Percentiles rank a stretch among this genome's conserved stretches.
These are phyloP conservation scores for Zea mays DNA, from an alignment of 176 grass and related monocot genomes.

Conservation along the genomic window DNA sequence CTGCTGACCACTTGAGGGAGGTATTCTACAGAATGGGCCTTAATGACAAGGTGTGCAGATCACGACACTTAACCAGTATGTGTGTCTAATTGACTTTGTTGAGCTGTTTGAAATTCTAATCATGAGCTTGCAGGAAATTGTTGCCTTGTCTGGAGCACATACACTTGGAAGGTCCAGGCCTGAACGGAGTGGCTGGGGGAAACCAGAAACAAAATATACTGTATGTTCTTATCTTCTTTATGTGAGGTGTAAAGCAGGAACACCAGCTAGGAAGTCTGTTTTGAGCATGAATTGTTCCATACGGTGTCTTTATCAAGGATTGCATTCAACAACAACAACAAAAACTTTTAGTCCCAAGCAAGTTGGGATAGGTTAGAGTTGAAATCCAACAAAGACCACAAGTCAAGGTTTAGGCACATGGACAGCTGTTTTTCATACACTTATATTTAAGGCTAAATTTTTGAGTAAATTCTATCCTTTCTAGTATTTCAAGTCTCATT, in stretches of 20 bases:
- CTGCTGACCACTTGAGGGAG: conserved; percentile 83
- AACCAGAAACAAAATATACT: conserved; percentile 95
- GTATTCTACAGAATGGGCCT: conserved; percentile 99
- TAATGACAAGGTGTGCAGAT: conserved; percentile 75
- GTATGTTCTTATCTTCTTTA: conserved; percentile 57
- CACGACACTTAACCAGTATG: neutral
- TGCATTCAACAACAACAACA: neutral
- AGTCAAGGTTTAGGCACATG: too few species aligned
- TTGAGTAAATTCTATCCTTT: too few species aligned
- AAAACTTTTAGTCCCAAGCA: too few species aligned
- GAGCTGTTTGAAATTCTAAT: conserved; percentile 32
- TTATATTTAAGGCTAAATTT: too few species aligned
- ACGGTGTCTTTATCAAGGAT: neutral
- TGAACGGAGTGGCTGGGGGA: conserved; percentile 96
- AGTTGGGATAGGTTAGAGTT: too few species aligned
- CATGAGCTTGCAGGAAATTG: conserved; percentile 73
- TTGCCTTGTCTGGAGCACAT: conserved; percentile 95
- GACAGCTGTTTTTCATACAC: too few species aligned
- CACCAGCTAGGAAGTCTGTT: neutral
- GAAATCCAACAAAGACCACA: too few species aligned
- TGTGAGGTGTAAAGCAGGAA: neutral
- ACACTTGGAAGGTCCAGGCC: conserved; percentile 89
- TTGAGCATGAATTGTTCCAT: conserved; percentile 5
- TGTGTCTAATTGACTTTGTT: conserved; percentile 18
- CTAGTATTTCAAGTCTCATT: too few species aligned